Evolutionary conservation across 2,329 filamentous ascomycete genomes (phyloP).

Genomic region (Colletotrichum plurivorum): DNA sequence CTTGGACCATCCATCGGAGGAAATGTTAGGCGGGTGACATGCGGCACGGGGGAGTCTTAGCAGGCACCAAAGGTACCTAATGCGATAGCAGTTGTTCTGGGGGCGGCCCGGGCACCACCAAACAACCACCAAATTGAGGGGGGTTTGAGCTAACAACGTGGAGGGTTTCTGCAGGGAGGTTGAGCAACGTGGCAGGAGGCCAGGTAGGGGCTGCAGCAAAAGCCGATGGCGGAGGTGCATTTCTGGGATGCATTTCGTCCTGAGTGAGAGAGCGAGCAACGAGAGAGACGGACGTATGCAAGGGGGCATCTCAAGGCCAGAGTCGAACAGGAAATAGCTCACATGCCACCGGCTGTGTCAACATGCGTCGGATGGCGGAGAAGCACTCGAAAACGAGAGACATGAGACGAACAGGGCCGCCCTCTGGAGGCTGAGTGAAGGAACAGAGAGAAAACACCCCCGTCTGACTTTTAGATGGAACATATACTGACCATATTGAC

Average conservation of each 20-base stretch:
- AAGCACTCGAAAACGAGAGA: conserved; percentile 10
- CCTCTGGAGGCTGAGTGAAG: neutral
- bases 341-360: neutral
- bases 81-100: too few species aligned
- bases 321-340: conserved; percentile 10
- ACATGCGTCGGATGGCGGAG: neutral
- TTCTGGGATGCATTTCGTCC: conserved; percentile 3
- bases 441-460: neutral
- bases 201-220: conserved; percentile 17
- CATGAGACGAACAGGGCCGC: conserved; percentile 29
- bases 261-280: neutral
- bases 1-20: conserved; percentile 12
- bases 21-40: conserved; percentile 24
- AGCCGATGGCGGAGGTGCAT: conserved; percentile 2
- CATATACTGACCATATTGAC: neutral
- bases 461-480: neutral
- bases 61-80: too few species aligned
- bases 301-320: neutral
- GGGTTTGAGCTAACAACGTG: conserved; percentile 20
- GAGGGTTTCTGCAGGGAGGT: conserved; percentile 19
- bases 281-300: neutral
- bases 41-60: conserved; percentile 10
- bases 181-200: conserved; percentile 28
- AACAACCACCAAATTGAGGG: too few species aligned
- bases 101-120: too few species aligned